These are phyloP conservation scores for Pythium insidiosum DNA, from an alignment of 352 stramenopile genomes.

Conservation along the genomic window DNA sequence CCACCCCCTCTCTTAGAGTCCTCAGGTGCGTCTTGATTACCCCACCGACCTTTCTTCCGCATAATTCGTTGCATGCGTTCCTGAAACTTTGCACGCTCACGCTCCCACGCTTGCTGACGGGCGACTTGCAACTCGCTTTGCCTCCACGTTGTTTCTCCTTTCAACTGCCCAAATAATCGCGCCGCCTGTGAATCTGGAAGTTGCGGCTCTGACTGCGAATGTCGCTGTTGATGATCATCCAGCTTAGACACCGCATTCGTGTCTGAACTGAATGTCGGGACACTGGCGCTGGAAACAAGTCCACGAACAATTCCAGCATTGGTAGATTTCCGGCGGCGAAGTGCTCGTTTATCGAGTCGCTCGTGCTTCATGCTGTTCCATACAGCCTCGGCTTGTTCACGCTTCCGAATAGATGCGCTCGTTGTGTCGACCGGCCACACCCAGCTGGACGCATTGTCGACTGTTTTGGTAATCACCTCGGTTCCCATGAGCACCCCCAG, in stretches of 20 bases:
- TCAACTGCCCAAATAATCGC: conserved; percentile 60
- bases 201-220: too few relatives aligned
- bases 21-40: conserved; percentile 3
- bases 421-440: conserved; percentile 39
- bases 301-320: too few relatives aligned
- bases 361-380: conserved; percentile 46
- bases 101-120: conserved; percentile 52
- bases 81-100: conserved; percentile 59
- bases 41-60: conserved; percentile 28
- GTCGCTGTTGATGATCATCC: too few relatives aligned
- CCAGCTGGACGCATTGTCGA: conserved; percentile 16
- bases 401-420: conserved; percentile 24
- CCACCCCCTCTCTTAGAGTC: neutral
- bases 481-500: conserved; percentile 25
- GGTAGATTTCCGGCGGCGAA: too few relatives aligned
- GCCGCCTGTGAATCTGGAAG: too few relatives aligned
- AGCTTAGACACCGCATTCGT: too few relatives aligned
- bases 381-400: conserved; percentile 38
- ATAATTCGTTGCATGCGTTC: conserved; percentile 66
- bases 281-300: too few relatives aligned
- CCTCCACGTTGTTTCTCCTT: conserved; percentile 62
- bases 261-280: too few relatives aligned
- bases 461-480: conserved; percentile 3
- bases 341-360: too few relatives aligned
- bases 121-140: conserved; percentile 66